A percentile compares a stretch with the other conserved stretches of the same genome.
phyloP scores from a whole-genome alignment of 371 early-diverging fungal genomes.

The Mucor plumbeus region DNA sequence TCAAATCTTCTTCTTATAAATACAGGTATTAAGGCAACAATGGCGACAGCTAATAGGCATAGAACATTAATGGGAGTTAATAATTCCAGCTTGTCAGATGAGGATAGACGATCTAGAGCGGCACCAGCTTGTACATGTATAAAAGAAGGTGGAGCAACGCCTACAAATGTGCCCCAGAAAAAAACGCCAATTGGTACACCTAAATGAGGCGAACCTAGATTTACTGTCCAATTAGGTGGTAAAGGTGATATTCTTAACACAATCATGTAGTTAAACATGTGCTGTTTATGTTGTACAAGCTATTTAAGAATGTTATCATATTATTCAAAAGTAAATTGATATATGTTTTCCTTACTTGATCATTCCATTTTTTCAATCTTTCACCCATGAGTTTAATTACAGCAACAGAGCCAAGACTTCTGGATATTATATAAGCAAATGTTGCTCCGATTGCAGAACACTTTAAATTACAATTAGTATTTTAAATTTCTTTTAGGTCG shows the following conservation, averaged over 20 bases:
- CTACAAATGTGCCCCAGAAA: slow-evolving; percentile 59
- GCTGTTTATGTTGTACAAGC: slow-evolving; percentile 60
- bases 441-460: slow-evolving; percentile 67
- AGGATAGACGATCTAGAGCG: slow-evolving; percentile 61
- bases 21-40: slow-evolving; percentile 54
- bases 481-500: neutral
- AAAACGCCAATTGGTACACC: slow-evolving; percentile 57
- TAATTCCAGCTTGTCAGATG: slow-evolving; percentile 53
- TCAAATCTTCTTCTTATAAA: slow-evolving; percentile 41
- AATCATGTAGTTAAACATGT: slow-evolving; percentile 69
- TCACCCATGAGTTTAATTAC: slow-evolving; percentile 60
- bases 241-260: slow-evolving; percentile 62
- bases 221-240: slow-evolving; percentile 71
- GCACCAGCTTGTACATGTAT: slow-evolving; percentile 74
- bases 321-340: neutral
- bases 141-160: slow-evolving; percentile 64
- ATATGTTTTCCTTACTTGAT: slow-evolving; percentile 44
- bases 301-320: slow-evolving; percentile 15
- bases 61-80: slow-evolving; percentile 48
- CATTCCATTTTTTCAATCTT: slow-evolving; percentile 63
- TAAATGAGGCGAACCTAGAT: slow-evolving; percentile 69
- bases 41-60: slow-evolving; percentile 48
- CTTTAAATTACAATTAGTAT: slow-evolving; percentile 20
- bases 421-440: slow-evolving; percentile 62
- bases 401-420: slow-evolving; percentile 58